A percentile compares a stretch with the other conserved stretches of the same genome.
These are phyloP conservation scores for Dothistroma septosporum DNA, from an alignment of 2,329 filamentous ascomycete genomes.

Conservation along the genomic window DNA sequence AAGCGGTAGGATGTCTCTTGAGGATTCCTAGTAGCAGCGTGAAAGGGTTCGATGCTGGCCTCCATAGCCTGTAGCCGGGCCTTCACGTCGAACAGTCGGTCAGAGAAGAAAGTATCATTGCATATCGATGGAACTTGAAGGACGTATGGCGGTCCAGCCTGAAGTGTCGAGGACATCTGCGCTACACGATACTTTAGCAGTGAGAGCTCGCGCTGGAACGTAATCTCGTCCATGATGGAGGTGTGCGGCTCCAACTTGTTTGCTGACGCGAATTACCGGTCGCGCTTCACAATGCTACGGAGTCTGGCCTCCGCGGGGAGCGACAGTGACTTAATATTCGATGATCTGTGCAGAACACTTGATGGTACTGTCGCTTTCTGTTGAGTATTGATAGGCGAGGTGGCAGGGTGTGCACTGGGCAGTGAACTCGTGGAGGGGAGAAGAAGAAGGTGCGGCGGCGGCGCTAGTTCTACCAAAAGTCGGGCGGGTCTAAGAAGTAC, in stretches of 20 bases:
- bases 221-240: slow-evolving; percentile 24
- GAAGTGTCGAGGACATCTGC: slow-evolving; percentile 20
- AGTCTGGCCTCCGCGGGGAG: neutral
- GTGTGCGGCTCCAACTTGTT: neutral
- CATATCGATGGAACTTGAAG: neutral
- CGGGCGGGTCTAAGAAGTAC: too few species aligned
- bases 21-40: neutral
- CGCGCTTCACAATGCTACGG: neutral
- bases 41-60: slow-evolving; percentile 4
- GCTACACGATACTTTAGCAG: slow-evolving; percentile 24
- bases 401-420: neutral
- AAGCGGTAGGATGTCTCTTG: neutral
- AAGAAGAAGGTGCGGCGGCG: neutral
- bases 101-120: slow-evolving; percentile 10
- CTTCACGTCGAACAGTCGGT: slow-evolving; percentile 15
- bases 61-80: slow-evolving; percentile 14
- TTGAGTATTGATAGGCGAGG: neutral
- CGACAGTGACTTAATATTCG: neutral
- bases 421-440: neutral
- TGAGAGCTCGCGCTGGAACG: slow-evolving; percentile 25
- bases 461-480: neutral
- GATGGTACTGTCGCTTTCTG: neutral
- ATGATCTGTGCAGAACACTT: neutral
- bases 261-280: neutral
- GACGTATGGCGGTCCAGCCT: slow-evolving; percentile 2